These are phyloP conservation scores for Cicer judaicum DNA, from an alignment of 306 rosid species.

Conservation along the genomic window DNA sequence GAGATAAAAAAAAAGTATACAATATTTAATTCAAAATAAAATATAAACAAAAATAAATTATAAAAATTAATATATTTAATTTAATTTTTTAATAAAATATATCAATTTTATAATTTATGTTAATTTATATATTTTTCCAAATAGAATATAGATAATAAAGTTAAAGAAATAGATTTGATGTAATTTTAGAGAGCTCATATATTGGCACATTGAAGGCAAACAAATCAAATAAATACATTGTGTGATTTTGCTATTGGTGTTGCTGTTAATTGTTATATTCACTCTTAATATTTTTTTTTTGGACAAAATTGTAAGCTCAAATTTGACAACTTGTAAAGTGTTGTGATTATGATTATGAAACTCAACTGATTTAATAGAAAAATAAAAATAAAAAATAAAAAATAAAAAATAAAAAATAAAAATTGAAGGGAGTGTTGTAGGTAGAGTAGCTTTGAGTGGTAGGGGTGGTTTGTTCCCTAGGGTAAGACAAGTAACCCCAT, in stretches of 20 bases:
- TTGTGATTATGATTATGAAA: neutral
- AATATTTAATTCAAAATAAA: too few species aligned
- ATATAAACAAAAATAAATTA: too few species aligned
- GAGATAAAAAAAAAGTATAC: too few species aligned
- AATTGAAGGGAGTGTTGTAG: neutral
- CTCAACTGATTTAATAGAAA: neutral
- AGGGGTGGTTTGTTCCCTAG: slow-evolving; percentile 54
- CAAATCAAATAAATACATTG: neutral
- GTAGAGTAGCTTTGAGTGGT: neutral
- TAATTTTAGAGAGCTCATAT: slow-evolving; percentile 13
- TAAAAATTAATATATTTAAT: too few species aligned
- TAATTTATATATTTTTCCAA: too few species aligned
- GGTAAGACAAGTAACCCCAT: slow-evolving; percentile 53
- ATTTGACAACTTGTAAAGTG: slow-evolving; percentile 29
- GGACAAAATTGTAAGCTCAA: slow-evolving; percentile 20
- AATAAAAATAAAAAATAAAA: too few species aligned
- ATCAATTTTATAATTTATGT: too few species aligned
- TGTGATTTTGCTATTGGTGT: neutral
- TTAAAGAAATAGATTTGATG: slow-evolving; percentile 35
- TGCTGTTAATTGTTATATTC: neutral
- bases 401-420: neutral
- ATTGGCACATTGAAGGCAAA: neutral
- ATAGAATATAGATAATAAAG: neutral
- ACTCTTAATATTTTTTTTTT: neutral
- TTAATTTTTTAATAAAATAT: too few species aligned